Evolutionary conservation across 371 early-diverging fungal genomes (phyloP).

Genomic region (Choanephora cucurbitarum): DNA sequence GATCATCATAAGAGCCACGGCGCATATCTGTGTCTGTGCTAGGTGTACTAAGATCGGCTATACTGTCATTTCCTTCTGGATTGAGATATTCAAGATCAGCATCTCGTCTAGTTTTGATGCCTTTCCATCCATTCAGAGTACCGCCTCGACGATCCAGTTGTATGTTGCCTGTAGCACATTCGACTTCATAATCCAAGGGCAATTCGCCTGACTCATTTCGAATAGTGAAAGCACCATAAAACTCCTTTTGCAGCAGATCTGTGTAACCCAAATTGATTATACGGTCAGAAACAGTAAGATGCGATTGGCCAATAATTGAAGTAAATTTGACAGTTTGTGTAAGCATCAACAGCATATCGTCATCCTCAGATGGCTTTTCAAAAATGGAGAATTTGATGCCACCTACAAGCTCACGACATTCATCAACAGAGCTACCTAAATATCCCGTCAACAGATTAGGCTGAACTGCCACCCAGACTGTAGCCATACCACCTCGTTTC

Average conservation of each 20-base stretch:
- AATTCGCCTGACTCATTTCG: conserved; percentile 65
- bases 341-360: conserved; percentile 42
- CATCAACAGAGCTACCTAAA: conserved; percentile 48
- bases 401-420: conserved; percentile 77
- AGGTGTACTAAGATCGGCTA: neutral
- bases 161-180: conserved; percentile 59
- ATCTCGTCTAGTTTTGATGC: conserved; percentile 26
- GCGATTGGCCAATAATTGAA: conserved; percentile 81
- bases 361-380: conserved; percentile 33
- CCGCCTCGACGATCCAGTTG: conserved; percentile 61
- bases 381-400: conserved; percentile 77
- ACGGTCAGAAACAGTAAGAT: conserved; percentile 66
- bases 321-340: conserved; percentile 82
- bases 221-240: conserved; percentile 64
- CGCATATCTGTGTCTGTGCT: conserved; percentile 4
- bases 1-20: conserved; percentile 21
- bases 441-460: conserved; percentile 66
- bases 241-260: conserved; percentile 49
- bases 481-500: conserved; percentile 54
- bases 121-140: conserved; percentile 60
- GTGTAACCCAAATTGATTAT: conserved; percentile 63
- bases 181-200: conserved; percentile 66
- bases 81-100: conserved; percentile 15
- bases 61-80: conserved; percentile 10
- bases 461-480: conserved; percentile 81